Base-by-base conservation (phyloP, 345 rosid genomes). In the Acer saccharum region DNA sequence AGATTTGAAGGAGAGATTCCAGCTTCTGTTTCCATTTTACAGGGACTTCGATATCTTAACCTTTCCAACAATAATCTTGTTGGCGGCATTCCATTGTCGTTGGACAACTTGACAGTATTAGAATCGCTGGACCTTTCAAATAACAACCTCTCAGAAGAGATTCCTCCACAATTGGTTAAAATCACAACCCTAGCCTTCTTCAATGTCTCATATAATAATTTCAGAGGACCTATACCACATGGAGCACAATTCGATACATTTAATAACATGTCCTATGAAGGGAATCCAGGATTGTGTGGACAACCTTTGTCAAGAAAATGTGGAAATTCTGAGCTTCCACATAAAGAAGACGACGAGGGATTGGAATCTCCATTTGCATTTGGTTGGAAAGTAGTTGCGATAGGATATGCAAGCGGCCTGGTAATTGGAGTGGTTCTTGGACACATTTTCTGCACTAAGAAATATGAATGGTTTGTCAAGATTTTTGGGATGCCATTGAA, bases 341-440 rank as follows among this genome's bases (percentile, higher is more conserved):
- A 11, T 23, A 7, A 23, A 5, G 80, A 65, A 48, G 71, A 65
- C 17, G 73, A 70, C 71, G 23, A 48, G 20, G 77, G 29, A 4
- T 64, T 39, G 0, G 60, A 23, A 21, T 66, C 52, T 29, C 64
- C 32, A 52, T 9, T 60, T 6, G 58, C 62, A 21, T 44, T 79
- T n/a, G 76, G 16, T 14, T 74, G 81, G 81, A 66, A n/a, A 65
- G 16, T 65, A 12, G 58, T 78, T 10, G 1, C 62, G 44, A 41
- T 70, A 9, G 82, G 82, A 46, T 79, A 72, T 32, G 82, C 54
- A 35, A 57, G 35, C 10, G 82, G 85, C 16, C 4, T 79, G 2
- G 46, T 79, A 13, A 4, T 69, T 35, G 79, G 81, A 43, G 10
- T 71, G 29, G 35, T 75, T 43, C 50, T 74, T 50, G 81, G 81